Base-by-base conservation (phyloP, 768 basidiomycete genomes). In the Boletus reticulatus region DNA sequence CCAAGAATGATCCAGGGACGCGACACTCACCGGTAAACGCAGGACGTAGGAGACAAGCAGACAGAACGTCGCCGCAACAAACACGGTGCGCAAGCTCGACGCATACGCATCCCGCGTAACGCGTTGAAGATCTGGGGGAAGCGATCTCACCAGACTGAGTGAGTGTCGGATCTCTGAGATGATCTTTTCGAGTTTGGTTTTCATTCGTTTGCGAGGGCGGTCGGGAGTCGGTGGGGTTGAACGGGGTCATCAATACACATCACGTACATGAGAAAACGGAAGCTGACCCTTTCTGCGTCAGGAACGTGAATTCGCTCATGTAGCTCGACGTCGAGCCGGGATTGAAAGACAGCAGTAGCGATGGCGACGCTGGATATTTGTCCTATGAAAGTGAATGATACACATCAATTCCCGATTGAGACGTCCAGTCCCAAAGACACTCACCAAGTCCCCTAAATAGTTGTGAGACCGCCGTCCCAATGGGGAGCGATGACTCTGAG, bases 291-390 rank as follows among this genome's bases (percentile, higher is more conserved):
- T 1, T 64, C 62, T 0, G 53, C 52, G 7, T 29, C 27, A 8
- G 62, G 55, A 10, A 34, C 45, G 29, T 29, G 50, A 14, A 63
- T 63, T 5, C 59, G 55, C 19, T 6, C 42, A 44, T 13, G 42
- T 9, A 61, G 39, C 34, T 64, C 62, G 5, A 34, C 17, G 16
- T 63, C 61, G 7, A 63, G 55, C 8, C 34, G 52, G 17, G 48
- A 59, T 32, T 61, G 53, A 36, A 64, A 63, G 14, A 64, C 39
- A 16, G 62, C 62, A 17, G 53, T 64, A 1, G 55, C 45, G 24
- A 61, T 49, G n/a, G 58, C 62, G 13, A 64, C 41, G 9, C 58
- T 44, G 5, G 47, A 52, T 7, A 48, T 37, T 50, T 61, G 62
- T 3, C 62, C 62, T 63, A 10, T 17, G 13, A 36, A 36, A 36